Evolutionary conservation across 2,329 filamentous ascomycete species (phyloP), one percentile per base, ranked within the genome.

Genomic region (Didymella sp.): DNA sequence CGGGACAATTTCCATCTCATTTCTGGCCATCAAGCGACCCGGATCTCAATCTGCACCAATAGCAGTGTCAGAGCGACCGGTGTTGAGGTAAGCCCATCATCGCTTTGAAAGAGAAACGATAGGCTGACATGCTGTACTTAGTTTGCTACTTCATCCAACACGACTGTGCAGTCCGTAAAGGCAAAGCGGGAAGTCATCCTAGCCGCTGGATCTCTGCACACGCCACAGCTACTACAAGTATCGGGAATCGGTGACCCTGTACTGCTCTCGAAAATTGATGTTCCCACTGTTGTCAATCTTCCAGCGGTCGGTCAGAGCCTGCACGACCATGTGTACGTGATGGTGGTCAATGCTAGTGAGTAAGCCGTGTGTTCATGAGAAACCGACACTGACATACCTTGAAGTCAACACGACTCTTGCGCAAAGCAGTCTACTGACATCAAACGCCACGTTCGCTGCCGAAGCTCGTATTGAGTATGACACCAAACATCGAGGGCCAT

Each of bases 181-280:
- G 68, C 62, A 13, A 68, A 55, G 41, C 51, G 58, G 42, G 69
- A 72, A 37, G 67, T 59, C 13, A 63, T 72, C 17, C 33, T 71
- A 13, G 63, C 69, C 15, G 69, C 69, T 45, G 69, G 69, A 19
- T 12, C 66, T 21, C 27, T 72, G 7, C 67, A 69, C 45, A 67
- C 67, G 1, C 68, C 69, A 7, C 68, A 72, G 46, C 42, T 72
- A 1, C 58, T 72, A 11, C 69, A 71, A 28, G 56, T 69, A 1
- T 70, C 67, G 25, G 69, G 69, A 8, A 68, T 72, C n/a, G 69
- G 69, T 25, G 66, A 67, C 27, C 30, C 63, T 17, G 38, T 54
- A 7, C 55, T 66, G 4, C 65, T 71, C 3, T 51, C 56, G 25
- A 58, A 46, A 8, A 66, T 71, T 53, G 61, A 61, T 2, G 62